Conservation (phyloP, 352 stramenopile genomes). For the Phytophthora hibernalis region DNA sequence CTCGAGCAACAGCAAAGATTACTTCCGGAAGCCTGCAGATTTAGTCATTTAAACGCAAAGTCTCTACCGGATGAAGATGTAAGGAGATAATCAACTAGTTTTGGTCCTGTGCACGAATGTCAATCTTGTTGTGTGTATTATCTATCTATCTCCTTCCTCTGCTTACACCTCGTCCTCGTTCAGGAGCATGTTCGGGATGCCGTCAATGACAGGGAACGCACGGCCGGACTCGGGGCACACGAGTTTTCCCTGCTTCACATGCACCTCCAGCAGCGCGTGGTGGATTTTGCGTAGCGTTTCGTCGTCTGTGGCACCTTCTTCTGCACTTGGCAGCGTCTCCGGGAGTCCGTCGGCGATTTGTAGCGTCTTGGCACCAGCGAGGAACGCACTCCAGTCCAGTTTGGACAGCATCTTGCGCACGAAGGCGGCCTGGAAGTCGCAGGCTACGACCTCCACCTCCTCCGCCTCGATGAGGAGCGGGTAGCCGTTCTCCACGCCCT, state of each 20-base stretch:
- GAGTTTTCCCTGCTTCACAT: conserved; percentile 96
- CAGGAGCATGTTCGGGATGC: conserved; percentile 98
- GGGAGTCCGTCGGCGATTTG: conserved; percentile 77
- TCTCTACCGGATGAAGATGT: conserved; percentile 1
- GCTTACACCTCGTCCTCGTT: conserved; percentile 90
- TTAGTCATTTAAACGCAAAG: conserved; percentile 62
- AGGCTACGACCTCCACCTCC: conserved; percentile 82
- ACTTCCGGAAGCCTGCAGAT: conserved; percentile 67
- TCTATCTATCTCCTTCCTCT: conserved; percentile 39
- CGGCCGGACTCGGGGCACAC: conserved; percentile 96
- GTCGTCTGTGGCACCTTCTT: conserved; percentile 60
- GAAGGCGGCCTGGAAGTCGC: conserved; percentile 86
- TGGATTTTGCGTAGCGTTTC: conserved; percentile 88
- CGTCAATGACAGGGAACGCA: conserved; percentile 96
- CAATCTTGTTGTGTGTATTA: too few relatives aligned
- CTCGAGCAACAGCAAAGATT: conserved; percentile 40
- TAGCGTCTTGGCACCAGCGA: conserved; percentile 78
- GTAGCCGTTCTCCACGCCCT: conserved; percentile 93
- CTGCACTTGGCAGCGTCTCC: conserved; percentile 47
- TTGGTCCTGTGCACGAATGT: conserved; percentile 13
- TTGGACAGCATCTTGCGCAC: conserved; percentile 91
- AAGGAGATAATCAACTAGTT: conserved; percentile 38
- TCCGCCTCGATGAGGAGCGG: conserved; percentile 89
- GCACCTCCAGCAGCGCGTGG: conserved; percentile 93
- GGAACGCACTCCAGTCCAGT: conserved; percentile 90